phyloP scores from a whole-genome alignment of 345 rosid genomes.

The Bruguiera gymnorhiza region DNA sequence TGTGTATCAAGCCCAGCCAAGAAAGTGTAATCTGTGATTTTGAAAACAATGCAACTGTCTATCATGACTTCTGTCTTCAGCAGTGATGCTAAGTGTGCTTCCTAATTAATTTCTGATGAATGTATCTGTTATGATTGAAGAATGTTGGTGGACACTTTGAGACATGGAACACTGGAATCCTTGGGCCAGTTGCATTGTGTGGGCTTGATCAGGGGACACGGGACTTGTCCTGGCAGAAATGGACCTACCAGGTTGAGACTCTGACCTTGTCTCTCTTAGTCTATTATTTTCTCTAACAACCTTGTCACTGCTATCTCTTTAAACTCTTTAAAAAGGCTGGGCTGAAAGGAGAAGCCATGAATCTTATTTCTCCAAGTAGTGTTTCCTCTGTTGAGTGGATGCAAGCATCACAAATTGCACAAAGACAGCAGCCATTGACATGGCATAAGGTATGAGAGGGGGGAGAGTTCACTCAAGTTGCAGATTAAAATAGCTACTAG shows the following conservation, averaged over 20 bases:
- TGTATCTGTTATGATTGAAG: constrained; percentile 33
- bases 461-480: constrained; percentile 1
- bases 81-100: neutral
- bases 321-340: constrained; percentile 57
- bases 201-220: constrained; percentile 85
- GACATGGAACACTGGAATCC: constrained; percentile 92
- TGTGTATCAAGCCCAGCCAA: neutral
- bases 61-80: neutral
- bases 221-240: constrained; percentile 91
- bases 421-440: constrained; percentile 75
- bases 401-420: constrained; percentile 39
- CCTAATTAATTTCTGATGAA: constrained; percentile 5
- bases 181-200: constrained; percentile 88
- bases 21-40: neutral
- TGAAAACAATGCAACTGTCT: neutral
- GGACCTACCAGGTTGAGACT: constrained; percentile 86
- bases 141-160: constrained; percentile 95
- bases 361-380: constrained; percentile 27
- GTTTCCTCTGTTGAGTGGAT: constrained; percentile 31
- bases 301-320: constrained; percentile 6
- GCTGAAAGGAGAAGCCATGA: constrained; percentile 84
- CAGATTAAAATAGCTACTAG: neutral
- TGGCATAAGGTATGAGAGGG: constrained; percentile 79
- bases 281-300: neutral
- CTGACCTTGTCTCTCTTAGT: constrained; percentile 4